Conservation (phyloP, 345 rosid genomes). For the Populus ilicifolia region DNA sequence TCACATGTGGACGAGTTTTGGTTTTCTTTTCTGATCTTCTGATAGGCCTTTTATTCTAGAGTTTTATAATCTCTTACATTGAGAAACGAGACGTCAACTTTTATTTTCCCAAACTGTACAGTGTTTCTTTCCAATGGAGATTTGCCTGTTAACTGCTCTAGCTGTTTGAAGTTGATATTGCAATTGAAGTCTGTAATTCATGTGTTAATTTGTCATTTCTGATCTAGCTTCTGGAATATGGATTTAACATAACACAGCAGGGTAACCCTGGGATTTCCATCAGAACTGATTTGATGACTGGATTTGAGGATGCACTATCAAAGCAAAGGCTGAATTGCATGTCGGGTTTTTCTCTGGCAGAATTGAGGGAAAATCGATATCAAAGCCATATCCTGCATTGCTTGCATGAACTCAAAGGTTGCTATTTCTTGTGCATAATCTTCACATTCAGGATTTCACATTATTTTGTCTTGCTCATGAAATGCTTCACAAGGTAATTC, state of each 20-base stretch:
- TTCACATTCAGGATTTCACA: background rate
- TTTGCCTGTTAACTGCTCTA: background rate
- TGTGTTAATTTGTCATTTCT: background rate
- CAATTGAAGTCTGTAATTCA: background rate
- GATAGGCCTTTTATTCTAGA: background rate
- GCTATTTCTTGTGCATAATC: conserved; percentile 10
- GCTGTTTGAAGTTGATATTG: background rate
- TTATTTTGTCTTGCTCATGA: conserved; percentile 1
- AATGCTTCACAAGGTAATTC: background rate
- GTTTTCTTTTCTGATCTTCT: background rate
- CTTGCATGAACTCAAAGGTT: conserved; percentile 83
- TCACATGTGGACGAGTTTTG: background rate
- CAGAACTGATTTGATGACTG: conserved; percentile 64
- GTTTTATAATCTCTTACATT: background rate
- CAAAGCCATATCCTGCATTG: conserved; percentile 67
- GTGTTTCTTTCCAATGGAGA: background rate
- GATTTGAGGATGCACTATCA: conserved; percentile 78
- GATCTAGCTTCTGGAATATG: conserved; percentile 8
- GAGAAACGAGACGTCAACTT: background rate
- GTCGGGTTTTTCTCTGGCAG: conserved; percentile 51
- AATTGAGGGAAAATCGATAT: conserved; percentile 49
- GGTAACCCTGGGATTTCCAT: conserved; percentile 29
- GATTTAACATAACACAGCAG: conserved; percentile 33
- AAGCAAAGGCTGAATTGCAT: conserved; percentile 52
- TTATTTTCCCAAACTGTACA: background rate